Evolutionary conservation across 148 eudicot genomes (phyloP).

Genomic region (Mesembryanthemum crystallinum): DNA sequence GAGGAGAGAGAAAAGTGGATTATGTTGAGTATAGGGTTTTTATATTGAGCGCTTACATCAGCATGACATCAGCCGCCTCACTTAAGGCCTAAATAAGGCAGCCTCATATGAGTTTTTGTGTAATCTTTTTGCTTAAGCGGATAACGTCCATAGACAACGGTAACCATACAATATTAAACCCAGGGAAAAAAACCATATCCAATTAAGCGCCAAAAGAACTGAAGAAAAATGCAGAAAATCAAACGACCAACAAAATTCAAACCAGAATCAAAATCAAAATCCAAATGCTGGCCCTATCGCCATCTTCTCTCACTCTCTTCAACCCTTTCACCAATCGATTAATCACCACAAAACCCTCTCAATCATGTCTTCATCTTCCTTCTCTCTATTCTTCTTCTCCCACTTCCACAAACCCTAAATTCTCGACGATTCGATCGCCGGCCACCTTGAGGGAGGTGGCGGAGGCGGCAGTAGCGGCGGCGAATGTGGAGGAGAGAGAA

Average conservation of each 20-base stretch:
- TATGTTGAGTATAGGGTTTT: too few species aligned
- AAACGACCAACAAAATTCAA: not conserved
- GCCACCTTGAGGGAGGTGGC: slow-evolving; percentile 17
- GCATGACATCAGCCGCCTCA: too few species aligned
- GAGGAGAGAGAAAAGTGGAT: too few species aligned
- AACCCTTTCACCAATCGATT: not conserved
- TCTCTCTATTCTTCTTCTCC: slow-evolving; percentile 5
- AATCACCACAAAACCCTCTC: slow-evolving; percentile 8
- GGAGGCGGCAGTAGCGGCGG: slow-evolving; percentile 8
- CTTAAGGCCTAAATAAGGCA: too few species aligned
- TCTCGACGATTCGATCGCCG: slow-evolving; percentile 31
- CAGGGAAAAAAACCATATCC: not conserved
- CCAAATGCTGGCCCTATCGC: slow-evolving; percentile 34
- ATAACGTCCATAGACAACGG: slow-evolving; percentile 19
- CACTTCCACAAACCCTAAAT: slow-evolving; percentile 24
- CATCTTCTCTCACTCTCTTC: slow-evolving; percentile 16
- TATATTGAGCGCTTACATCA: too few species aligned
- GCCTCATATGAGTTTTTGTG: too few species aligned
- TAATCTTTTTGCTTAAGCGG: not conserved
- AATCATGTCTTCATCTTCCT: not conserved
- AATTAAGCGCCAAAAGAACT: slow-evolving; percentile 21
- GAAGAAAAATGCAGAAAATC: not conserved
- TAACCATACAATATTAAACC: slow-evolving; percentile 25
- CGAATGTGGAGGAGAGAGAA: slow-evolving; percentile 20
- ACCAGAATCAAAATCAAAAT: not conserved